Base-by-base conservation (phyloP, 805 yeast genomes). In the Lipomyces starkeyi region DNA sequence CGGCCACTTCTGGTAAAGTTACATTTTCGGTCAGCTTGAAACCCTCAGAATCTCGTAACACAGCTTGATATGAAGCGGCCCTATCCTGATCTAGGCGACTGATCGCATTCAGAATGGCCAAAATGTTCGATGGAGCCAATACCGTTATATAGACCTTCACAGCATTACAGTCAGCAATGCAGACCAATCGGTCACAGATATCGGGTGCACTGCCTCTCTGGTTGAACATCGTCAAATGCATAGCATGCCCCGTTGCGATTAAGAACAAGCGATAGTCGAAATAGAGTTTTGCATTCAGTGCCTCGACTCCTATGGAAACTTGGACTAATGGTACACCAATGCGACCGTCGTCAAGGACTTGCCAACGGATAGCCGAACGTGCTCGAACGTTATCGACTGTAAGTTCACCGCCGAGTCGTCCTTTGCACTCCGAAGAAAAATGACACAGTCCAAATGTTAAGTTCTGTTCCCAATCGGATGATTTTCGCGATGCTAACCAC, bases 231-330 rank as follows among this genome's bases (percentile, higher is more conserved):
- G 86, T 86, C 17, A 89, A 78, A 13, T 83, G 79, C 32, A 87
- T 79, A 0, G 80, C 79, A 6, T 81, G 78, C 25, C 89, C 76
- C 17, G 83, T 82, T 2, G 87, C 85, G 58, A 94, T 84, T 43
- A 91, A 84, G 76, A 95, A 93, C 20, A 91, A 86, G 75, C 94
- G 97, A 76, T 87, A 92, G 76, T 95, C 98, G 73, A 94, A 87
- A 0, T 93, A 87, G 3, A 88, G 79, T 74, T 89, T 90, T 2
- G 85, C 73, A 34, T 87, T 86, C 25, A 91, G 73, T 3, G 82
- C 79, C 1, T 81, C 86, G 40, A 92, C 76, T 0, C 89, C 87
- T 3, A 86, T 80, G 0, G 89, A 82, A 2, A 90, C 75, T 27
- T 87, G 83, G 2, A 94, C 88, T 66, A 91, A 77, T 0, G 98